These are phyloP conservation scores for Hericium coralloides DNA, from an alignment of 768 basidiomycete genomes.

Conservation along the genomic window DNA sequence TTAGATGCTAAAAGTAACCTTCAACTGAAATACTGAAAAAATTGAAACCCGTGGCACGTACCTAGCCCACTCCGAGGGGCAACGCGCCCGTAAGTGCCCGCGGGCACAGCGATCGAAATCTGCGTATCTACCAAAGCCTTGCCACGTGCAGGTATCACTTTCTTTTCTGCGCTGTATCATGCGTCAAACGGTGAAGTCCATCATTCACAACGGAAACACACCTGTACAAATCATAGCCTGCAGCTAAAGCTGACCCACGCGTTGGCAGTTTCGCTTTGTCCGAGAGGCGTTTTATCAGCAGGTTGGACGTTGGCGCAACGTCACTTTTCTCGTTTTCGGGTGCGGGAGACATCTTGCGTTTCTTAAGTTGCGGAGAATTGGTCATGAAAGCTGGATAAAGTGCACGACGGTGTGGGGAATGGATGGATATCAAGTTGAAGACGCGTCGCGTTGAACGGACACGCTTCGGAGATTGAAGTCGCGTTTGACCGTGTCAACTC, in stretches of 20 bases:
- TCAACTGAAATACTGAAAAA: neutral
- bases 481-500: constrained; percentile 2
- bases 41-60: constrained; percentile 21
- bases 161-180: constrained; percentile 65
- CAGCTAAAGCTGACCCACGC: constrained; percentile 76
- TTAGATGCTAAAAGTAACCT: constrained; percentile 62
- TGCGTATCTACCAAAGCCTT: constrained; percentile 91
- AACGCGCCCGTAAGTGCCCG: constrained; percentile 91
- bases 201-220: constrained; percentile 22
- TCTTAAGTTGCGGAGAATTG: constrained; percentile 32
- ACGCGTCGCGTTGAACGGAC: neutral
- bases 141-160: constrained; percentile 77
- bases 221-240: constrained; percentile 96
- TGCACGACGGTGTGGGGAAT: neutral
- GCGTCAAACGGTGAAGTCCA: neutral
- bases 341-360: constrained; percentile 47
- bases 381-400: neutral
- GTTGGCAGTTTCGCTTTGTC: constrained; percentile 79
- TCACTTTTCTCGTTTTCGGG: constrained; percentile 19
- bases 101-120: constrained; percentile 87
- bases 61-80: constrained; percentile 95
- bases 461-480: neutral
- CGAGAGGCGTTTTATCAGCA: constrained; percentile 81
- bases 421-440: neutral
- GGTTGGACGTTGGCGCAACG: constrained; percentile 32